Percentiles rank a stretch among this genome's conserved stretches.
phyloP scores from a whole-genome alignment of 2,329 filamentous ascomycete species.

The Xenoacremonium recifei region DNA sequence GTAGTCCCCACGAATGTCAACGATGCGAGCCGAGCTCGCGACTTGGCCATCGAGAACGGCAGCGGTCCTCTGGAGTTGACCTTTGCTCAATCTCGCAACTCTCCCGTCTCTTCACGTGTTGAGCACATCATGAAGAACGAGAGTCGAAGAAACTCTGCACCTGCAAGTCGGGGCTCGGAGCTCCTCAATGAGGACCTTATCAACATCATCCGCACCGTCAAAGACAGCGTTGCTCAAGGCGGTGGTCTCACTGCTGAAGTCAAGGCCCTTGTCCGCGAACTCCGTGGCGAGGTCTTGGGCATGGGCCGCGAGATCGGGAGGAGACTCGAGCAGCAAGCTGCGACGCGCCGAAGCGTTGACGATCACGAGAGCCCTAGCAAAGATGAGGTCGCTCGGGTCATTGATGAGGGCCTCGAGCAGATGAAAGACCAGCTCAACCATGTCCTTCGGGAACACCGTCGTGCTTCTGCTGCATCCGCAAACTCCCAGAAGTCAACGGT shows the following conservation, averaged over 20 bases:
- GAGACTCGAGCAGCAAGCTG: constrained; percentile 72
- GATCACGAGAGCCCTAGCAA: constrained; percentile 54
- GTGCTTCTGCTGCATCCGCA: constrained; percentile 63
- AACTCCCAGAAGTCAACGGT: constrained; percentile 60
- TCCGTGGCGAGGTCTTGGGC: constrained; percentile 87
- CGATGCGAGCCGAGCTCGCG: constrained; percentile 19
- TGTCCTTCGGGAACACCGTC: constrained; percentile 72
- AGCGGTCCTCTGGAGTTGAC: constrained; percentile 31
- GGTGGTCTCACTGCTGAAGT: constrained; percentile 90
- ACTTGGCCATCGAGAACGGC: constrained; percentile 43
- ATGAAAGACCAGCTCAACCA: constrained; percentile 82
- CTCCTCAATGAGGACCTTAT: constrained; percentile 76
- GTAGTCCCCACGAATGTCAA: constrained; percentile 31
- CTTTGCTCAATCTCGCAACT: constrained; percentile 28
- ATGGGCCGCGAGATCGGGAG: constrained; percentile 92
- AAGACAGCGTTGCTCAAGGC: constrained; percentile 84
- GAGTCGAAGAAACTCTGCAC: constrained; percentile 43
- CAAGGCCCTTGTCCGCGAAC: constrained; percentile 83
- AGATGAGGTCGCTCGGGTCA: constrained; percentile 71
- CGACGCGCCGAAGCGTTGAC: constrained; percentile 44
- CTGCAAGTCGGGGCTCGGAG: constrained; percentile 43
- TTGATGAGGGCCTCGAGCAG: constrained; percentile 77
- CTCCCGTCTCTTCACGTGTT: constrained; percentile 38
- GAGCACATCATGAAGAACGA: constrained; percentile 47
- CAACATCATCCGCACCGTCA: constrained; percentile 80